Evolutionary conservation across 768 basidiomycete species (phyloP), one percentile per base, ranked within the genome.

Genomic region (Mycena vitilis): DNA sequence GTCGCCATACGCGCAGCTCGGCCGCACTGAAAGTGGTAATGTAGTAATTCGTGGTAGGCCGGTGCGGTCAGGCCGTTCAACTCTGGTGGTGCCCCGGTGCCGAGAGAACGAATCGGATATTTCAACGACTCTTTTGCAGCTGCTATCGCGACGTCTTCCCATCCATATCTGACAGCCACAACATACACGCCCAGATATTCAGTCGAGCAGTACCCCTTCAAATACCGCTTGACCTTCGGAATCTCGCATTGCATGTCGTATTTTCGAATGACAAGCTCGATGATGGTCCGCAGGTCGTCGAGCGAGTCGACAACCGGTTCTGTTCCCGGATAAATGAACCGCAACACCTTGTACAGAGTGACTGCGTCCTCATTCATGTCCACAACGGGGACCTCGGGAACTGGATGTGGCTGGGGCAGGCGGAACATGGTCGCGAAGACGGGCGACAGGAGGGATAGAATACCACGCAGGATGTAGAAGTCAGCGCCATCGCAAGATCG

Each of bases 241-340:
- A 48, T 23, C n/a, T 22, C 47, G 47, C 47, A 58, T 42, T 58
- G 22, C 56, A 58, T 58, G 42, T 58, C 56, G 42, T 58, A 58
- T 45, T 45, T 58, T 40, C 22, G 11, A 22, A 58, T 30, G 15
- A 44, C 20, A 12, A 44, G 44, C 56, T 58, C 56, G 56, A 58
- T 58, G 42, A 45, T 45, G 6, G 30, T 12, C 42, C 16, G n/a
- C 23, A 58, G 23, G 16, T 58, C 56, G 38, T 25, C 40, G 13
- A 58, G 30, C 25, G 56, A 40, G 7, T 23, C 56, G 38, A 45
- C 40, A 34, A 25, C 23, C 23, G 56, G 40, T 13, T 58, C 22
- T 30, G 56, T 34, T 4, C 40, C 40, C 13, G 56, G 56, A 45
- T 58, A 58, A 16, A 58, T 25, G 25, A 58, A 58, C 5, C 56